A percentile compares a stretch with the other conserved stretches of the same genome.
Conservation (phyloP, 2,329 filamentous ascomycete genomes). For the Ophiobolus disseminans region DNA sequence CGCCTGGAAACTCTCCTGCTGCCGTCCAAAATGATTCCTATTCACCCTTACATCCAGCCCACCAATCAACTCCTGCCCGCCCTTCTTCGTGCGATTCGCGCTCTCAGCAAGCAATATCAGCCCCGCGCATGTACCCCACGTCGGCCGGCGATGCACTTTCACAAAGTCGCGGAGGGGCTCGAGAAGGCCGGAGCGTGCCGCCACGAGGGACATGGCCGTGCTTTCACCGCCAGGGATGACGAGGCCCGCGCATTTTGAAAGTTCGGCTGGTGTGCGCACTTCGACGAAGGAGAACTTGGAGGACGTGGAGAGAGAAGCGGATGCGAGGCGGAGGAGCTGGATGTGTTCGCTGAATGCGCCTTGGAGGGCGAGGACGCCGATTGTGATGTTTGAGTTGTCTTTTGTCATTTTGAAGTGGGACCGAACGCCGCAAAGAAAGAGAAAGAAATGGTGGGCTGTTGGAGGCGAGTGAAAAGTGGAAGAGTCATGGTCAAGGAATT, state of each 20-base stretch:
- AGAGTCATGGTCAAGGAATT: too few species aligned
- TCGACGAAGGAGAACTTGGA: conserved; percentile 71
- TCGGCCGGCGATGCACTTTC: conserved; percentile 81
- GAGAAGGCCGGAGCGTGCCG: conserved; percentile 78
- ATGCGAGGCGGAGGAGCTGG: conserved; percentile 73
- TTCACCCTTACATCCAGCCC: conserved; percentile 90
- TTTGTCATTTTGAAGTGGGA: conserved; percentile 30
- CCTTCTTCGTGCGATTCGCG: conserved; percentile 86
- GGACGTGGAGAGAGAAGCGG: conserved; percentile 53
- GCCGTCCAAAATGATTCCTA: conserved; percentile 92
- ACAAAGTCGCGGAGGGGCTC: conserved; percentile 89
- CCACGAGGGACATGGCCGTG: conserved; percentile 90
- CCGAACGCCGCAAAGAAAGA: neutral
- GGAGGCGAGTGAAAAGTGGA: too few species aligned
- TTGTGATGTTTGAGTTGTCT: conserved; percentile 51
- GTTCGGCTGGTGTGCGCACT: conserved; percentile 76
- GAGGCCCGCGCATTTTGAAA: conserved; percentile 78
- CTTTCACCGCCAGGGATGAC: conserved; percentile 95
- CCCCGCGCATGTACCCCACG: conserved; percentile 96
- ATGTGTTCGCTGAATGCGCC: conserved; percentile 93
- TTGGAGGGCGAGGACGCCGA: conserved; percentile 78
- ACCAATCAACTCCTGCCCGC: conserved; percentile 91
- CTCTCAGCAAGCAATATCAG: conserved; percentile 88
- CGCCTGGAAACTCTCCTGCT: conserved; percentile 88
- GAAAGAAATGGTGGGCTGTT: neutral